Evolutionary conservation across 768 basidiomycete species (phyloP), one percentile per base, ranked within the genome.

Genomic region (Phaeotremella fagi): DNA sequence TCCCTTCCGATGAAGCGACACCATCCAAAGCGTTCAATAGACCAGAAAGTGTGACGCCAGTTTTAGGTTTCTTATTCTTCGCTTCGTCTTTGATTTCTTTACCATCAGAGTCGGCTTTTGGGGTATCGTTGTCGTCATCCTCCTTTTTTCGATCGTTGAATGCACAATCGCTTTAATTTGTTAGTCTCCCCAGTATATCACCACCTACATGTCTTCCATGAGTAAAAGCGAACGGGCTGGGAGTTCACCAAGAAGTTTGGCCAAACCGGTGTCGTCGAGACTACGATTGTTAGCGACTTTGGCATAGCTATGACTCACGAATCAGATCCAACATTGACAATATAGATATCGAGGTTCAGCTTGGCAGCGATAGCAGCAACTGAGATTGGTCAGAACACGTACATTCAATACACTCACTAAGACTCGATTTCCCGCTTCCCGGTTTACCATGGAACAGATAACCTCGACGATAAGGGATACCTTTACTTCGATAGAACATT

Each of bases 281-380:
- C n/a, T n/a, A n/a, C n/a, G n/a, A n/a, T n/a, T n/a, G n/a, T n/a
- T n/a, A n/a, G n/a, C n/a, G n/a, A n/a, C n/a, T n/a, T n/a, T 38
- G 20, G 15, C 20, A 16, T 24, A 28, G 18, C n/a, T 9, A 25
- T 27, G 18, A 44, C 57, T 49, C 31, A 61, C 63, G 48, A 45
- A 35, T 48, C 52, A 20, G 29, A 26, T 18, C 56, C 54, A 6
- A 64, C 36, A 37, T 54, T 61, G 42, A 91, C 83, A 51, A 90
- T 87, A 66, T 90, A 91, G 63, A 92, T 88, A 78, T 90, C 88
- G 41, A 92, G 83, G 78, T 85, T 83, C 56, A 92, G 80, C 67
- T 87, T 85, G 36, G 90, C 90, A 14, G 90, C 89, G 27, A 90
- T 82, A 16, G 88, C 82, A 61, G 90, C 87, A 64, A 54, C 51